These are phyloP conservation scores for Syncephalastrum monosporum DNA, from an alignment of 371 early-diverging fungal species.

Conservation along the genomic window DNA sequence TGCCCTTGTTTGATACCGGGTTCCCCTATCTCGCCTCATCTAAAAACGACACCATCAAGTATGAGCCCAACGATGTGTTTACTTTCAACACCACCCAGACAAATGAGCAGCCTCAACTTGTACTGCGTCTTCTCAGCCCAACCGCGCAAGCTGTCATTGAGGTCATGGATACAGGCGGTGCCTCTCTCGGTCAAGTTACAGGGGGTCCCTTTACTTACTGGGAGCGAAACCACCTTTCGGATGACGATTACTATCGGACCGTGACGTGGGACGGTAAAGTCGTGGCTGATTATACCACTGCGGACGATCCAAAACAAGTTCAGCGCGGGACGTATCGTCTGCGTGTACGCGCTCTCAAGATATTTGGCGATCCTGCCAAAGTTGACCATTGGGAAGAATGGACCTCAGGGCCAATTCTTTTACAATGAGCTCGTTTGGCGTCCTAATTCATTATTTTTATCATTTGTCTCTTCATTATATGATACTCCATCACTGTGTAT, in stretches of 20 bases:
- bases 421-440: not conserved
- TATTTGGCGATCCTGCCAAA: slow-evolving; percentile 10
- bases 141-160: slow-evolving; percentile 11
- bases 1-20: slow-evolving; percentile 38
- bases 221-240: slow-evolving; percentile 20
- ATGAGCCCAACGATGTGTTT: slow-evolving; percentile 13
- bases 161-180: slow-evolving; percentile 7
- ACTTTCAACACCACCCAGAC: slow-evolving; percentile 9
- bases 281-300: not conserved
- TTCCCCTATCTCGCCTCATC: slow-evolving; percentile 29
- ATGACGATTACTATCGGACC: slow-evolving; percentile 3
- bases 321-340: slow-evolving; percentile 9
- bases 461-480: no score
- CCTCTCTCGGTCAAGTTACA: slow-evolving; percentile 13
- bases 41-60: slow-evolving; percentile 5
- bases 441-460: no score
- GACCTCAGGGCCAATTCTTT: slow-evolving; percentile 19
- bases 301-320: slow-evolving; percentile 7
- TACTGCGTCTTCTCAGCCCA: slow-evolving; percentile 19
- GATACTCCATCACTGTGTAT: no score
- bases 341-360: slow-evolving; percentile 10
- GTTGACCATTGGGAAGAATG: slow-evolving; percentile 13
- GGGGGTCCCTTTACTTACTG: slow-evolving; percentile 19
- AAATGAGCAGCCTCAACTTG: slow-evolving; percentile 14
- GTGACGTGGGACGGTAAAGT: slow-evolving; percentile 21